phyloP scores from a whole-genome alignment of 2,329 filamentous ascomycete species.

The Epichloe gansuensis region DNA sequence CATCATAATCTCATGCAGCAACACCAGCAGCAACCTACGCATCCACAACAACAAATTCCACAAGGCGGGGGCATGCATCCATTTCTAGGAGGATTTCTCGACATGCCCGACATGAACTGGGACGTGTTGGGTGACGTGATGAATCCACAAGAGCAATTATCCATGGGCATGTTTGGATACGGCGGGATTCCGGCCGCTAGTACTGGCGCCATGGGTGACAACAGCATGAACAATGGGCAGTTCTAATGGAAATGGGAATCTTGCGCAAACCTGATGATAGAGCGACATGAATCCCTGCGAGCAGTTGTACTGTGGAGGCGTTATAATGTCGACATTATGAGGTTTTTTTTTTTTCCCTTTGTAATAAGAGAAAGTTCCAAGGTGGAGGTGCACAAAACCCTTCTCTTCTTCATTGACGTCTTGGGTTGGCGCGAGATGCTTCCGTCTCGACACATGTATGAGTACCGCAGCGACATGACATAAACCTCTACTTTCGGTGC shows the following conservation, averaged over 20 bases:
- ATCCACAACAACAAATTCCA: constrained; percentile 5
- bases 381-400: no score
- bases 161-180: constrained; percentile 19
- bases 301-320: background rate
- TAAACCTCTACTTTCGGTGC: background rate
- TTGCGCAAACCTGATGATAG: background rate
- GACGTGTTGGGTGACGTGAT: constrained; percentile 28
- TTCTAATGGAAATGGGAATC: constrained; percentile 3
- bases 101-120: constrained; percentile 31
- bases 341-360: background rate
- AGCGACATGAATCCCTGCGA: background rate
- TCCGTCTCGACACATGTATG: constrained; percentile 11
- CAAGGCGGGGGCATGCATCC: constrained; percentile 25
- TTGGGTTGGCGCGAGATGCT: no score
- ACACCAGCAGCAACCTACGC: constrained; percentile 2
- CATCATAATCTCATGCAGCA: constrained; percentile 2
- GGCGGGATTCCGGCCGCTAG: constrained; percentile 14
- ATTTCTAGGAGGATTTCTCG: constrained; percentile 30
- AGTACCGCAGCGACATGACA: constrained; percentile 7
- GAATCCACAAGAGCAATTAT: constrained; percentile 16
- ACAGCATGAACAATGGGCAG: constrained; percentile 1
- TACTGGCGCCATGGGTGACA: constrained; percentile 5
- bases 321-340: background rate
- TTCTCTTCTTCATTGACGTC: no score
- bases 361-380: no score